phyloP scores from a whole-genome alignment of 2,329 filamentous ascomycete genomes.

The Peltaster fructicola region DNA sequence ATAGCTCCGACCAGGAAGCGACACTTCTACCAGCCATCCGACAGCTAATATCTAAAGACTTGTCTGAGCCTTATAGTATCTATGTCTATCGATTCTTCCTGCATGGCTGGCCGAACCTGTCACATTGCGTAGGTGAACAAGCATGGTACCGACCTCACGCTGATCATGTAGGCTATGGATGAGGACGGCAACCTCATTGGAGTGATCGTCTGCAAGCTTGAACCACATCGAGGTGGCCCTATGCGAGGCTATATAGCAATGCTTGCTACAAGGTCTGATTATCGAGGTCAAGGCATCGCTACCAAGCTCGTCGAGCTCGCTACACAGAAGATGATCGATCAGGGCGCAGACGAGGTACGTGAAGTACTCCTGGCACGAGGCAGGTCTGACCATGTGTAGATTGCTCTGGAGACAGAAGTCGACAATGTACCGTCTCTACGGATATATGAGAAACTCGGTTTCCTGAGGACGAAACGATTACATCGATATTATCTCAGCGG shows the following conservation, averaged over 20 bases:
- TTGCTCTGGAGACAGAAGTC: conserved; percentile 91
- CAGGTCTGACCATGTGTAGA: conserved; percentile 21
- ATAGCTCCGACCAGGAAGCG: conserved; percentile 40
- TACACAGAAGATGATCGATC: conserved; percentile 74
- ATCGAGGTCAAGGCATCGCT: conserved; percentile 68
- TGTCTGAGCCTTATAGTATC: conserved; percentile 97
- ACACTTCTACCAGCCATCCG: conserved; percentile 70
- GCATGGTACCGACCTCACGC: conserved; percentile 2
- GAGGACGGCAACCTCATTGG: conserved; percentile 54
- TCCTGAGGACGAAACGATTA: conserved; percentile 77
- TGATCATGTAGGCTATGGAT: conserved; percentile 32
- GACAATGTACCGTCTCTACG: conserved; percentile 79
- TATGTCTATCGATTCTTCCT: conserved; percentile 98
- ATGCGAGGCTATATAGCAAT: conserved; percentile 94
- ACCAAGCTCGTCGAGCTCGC: conserved; percentile 77
- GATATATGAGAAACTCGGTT: conserved; percentile 82
- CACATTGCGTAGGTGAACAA: too few species aligned
- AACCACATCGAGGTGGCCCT: conserved; percentile 72
- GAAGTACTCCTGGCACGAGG: not conserved
- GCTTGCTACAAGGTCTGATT: conserved; percentile 71
- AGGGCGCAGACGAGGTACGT: conserved; percentile 62
- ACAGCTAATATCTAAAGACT: conserved; percentile 81
- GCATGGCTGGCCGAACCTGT: conserved; percentile 98
- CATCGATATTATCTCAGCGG: conserved; percentile 95
- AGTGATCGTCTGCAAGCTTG: conserved; percentile 87